A percentile compares a stretch with the other conserved stretches of the same genome.
Evolutionary conservation across 192 early-diverging fungal species (phyloP).

Genomic region (Backusella psychrophila): DNA sequence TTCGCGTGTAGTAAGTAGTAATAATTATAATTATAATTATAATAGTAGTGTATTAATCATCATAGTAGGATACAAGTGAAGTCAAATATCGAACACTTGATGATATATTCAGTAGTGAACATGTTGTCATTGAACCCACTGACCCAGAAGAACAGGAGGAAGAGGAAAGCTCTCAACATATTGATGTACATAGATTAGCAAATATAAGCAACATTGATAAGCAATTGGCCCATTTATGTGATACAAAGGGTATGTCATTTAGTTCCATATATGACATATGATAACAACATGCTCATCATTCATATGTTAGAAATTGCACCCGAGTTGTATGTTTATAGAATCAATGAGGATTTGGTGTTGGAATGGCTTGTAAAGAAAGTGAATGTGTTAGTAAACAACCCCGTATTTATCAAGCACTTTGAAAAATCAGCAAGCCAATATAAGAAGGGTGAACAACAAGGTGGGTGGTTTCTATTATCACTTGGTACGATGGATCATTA

Average conservation of each 20-base stretch:
- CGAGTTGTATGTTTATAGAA: slow-evolving; percentile 4
- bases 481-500: background rate
- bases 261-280: too few relatives aligned
- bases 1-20: background rate
- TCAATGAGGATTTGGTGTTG: background rate
- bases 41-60: too few relatives aligned
- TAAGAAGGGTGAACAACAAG: background rate
- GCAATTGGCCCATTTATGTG: slow-evolving; percentile 5
- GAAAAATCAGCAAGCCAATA: background rate
- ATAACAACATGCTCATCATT: background rate
- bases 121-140: background rate
- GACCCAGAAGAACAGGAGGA: background rate
- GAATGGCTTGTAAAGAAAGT: slow-evolving; percentile 10
- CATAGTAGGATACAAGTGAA: background rate
- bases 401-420: background rate
- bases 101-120: slow-evolving; percentile 13
- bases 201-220: background rate
- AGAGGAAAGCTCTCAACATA: background rate
- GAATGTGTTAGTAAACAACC: background rate
- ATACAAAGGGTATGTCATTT: slow-evolving; percentile 1
- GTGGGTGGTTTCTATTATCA: background rate
- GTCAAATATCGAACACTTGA: slow-evolving; percentile 4
- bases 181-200: slow-evolving; percentile 9
- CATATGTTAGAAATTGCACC: background rate
- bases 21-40: too few relatives aligned